Evolutionary conservation across 176 grass and related monocot species (phyloP), one percentile per base, ranked within the genome.

Genomic region (Poa annua): DNA sequence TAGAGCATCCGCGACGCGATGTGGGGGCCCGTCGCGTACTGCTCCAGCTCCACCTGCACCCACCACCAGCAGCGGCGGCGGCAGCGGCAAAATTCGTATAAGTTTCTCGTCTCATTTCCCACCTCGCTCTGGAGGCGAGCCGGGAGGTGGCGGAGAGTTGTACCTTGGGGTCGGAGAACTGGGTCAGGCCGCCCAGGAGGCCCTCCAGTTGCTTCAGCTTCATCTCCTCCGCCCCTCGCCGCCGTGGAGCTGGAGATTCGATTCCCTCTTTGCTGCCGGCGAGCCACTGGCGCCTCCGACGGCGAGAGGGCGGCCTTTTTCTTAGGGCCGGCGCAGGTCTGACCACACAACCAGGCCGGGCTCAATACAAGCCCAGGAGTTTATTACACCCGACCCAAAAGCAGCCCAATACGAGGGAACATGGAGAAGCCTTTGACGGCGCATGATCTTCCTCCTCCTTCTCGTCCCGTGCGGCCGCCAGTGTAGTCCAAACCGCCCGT

Each of bases 191-290:
- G 11, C 96, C 96, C n/a, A 95, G 80, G 15, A 95, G 96, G 54
- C 96, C 87, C 61, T 98, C 92, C n/a, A 98, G 91, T 83, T 98
- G 87, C 87, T 98, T 98, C 82, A 98, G 85, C 87, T 95, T 98
- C 96, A 98, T 98, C 68, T 38, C 80, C 73, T 71, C 41, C n/a
- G 44, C 33, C 42, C 8, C 47, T 56, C 26, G 33, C 56, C 38
- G 67, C 33, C 42, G 48, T n/a, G 38, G 67, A 70, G 67, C 39
- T 25, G 74, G 35, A 56, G 61, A 74, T 74, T 32, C 44, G 11
- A 7, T 2, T 48, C 17, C 57, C 68, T 84, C 35, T 39, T 39
- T 38, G 16, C 81, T 48, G 86, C 56, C 75, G 86, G 81, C 49
- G 69, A 72, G 55, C 32, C 66, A 69, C 49, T 56, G 50, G 48